Conservation (phyloP, 495 filamentous ascomycete genomes). For the Aspergillus ostianus region DNA sequence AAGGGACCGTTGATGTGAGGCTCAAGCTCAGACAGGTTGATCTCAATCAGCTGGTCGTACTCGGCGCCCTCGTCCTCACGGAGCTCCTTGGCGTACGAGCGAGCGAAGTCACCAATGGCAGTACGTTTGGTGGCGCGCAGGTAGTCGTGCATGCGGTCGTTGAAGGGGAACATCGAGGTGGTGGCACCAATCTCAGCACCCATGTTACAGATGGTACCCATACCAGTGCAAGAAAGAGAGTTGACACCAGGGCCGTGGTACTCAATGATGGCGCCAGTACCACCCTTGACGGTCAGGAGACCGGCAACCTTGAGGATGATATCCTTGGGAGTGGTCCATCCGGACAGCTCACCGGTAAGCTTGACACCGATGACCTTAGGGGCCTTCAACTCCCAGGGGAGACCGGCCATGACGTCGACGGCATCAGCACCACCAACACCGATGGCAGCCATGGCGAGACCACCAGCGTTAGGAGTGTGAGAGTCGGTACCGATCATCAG, state of each 20-base stretch:
- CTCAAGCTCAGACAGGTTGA: constrained; percentile 93
- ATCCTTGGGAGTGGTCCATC: constrained; percentile 94
- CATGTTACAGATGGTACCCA: constrained; percentile 77
- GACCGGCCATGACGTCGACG: constrained; percentile 97
- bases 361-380: constrained; percentile 96
- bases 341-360: constrained; percentile 83
- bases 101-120: constrained; percentile 86
- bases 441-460: constrained; percentile 93
- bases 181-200: constrained; percentile 94
- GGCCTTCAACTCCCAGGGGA: constrained; percentile 98
- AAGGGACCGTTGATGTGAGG: constrained; percentile 99
- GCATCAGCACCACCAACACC: constrained; percentile 99
- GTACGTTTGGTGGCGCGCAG: constrained; percentile 87
- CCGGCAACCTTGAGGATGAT: constrained; percentile 98
- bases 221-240: constrained; percentile 63
- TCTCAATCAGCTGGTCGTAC: constrained; percentile 95
- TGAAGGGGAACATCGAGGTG: constrained; percentile 98
- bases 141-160: constrained; percentile 96
- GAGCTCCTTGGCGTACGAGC: constrained; percentile 80
- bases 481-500: constrained; percentile 98
- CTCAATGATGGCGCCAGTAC: constrained; percentile 95
- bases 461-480: constrained; percentile 97
- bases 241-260: constrained; percentile 88
- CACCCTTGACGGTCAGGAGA: constrained; percentile 96
- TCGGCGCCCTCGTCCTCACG: constrained; percentile 88